These are phyloP conservation scores for Quercus lobata DNA, from an alignment of 331 rosid species.

Conservation along the genomic window DNA sequence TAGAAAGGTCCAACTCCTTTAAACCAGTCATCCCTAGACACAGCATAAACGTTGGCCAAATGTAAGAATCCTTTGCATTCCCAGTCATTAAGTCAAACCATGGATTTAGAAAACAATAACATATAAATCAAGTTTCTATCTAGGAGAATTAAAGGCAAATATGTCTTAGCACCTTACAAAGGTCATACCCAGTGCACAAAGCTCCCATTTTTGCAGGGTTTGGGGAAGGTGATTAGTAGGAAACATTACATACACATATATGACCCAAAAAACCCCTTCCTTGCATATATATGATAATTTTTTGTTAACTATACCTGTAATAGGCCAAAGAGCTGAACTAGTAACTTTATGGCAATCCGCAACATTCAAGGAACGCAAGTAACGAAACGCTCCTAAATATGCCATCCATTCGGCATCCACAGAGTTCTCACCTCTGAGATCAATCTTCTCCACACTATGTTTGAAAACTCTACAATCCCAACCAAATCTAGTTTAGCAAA, in stretches of 20 bases:
- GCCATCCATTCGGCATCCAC: slow-evolving; percentile 96
- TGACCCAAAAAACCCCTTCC: neutral
- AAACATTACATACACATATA: neutral
- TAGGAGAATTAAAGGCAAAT: too few species aligned
- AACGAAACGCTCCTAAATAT: slow-evolving; percentile 72
- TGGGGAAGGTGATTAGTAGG: too few species aligned
- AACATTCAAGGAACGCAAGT: slow-evolving; percentile 50
- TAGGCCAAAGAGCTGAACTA: slow-evolving; percentile 73
- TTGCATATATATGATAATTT: neutral
- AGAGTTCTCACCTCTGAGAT: slow-evolving; percentile 43
- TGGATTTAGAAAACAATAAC: too few species aligned
- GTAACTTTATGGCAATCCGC: slow-evolving; percentile 64
- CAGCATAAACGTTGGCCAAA: slow-evolving; percentile 4
- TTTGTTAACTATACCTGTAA: slow-evolving; percentile 44
- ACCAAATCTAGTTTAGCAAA: neutral
- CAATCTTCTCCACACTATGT: slow-evolving; percentile 60
- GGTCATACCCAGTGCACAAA: too few species aligned
- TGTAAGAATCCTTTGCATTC: neutral
- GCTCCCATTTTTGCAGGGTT: too few species aligned
- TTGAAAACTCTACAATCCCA: slow-evolving; percentile 58
- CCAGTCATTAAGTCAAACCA: neutral
- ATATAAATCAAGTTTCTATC: too few species aligned
- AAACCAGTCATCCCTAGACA: slow-evolving; percentile 59
- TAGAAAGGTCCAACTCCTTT: slow-evolving; percentile 70
- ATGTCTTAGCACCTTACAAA: neutral